These are phyloP conservation scores for Stenocarpella maydis DNA, from an alignment of 2,329 filamentous ascomycete genomes.

Conservation along the genomic window DNA sequence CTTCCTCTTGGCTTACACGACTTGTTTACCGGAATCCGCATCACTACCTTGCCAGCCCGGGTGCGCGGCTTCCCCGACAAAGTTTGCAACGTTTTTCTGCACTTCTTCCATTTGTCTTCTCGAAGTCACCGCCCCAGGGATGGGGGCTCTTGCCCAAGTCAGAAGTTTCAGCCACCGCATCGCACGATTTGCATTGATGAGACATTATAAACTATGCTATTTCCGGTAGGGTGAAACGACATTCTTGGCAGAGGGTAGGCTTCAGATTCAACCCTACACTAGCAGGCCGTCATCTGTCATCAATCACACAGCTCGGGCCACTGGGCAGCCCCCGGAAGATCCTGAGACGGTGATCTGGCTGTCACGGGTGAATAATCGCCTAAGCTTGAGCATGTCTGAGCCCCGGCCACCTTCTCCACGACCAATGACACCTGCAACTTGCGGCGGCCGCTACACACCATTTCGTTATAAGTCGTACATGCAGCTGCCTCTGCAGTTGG, in stretches of 20 bases:
- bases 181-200: constrained; percentile 29
- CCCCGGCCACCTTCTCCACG: constrained; percentile 1
- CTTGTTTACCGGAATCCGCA: not conserved
- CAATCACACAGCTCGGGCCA: constrained; percentile 13
- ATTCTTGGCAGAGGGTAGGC: constrained; percentile 7
- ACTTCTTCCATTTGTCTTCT: constrained; percentile 20
- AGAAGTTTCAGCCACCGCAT: constrained; percentile 32
- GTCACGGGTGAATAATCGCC: constrained; percentile 18
- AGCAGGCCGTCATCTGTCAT: not conserved
- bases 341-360: constrained; percentile 23
- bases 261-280: not conserved
- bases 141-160: constrained; percentile 3
- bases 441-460: not conserved
- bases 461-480: constrained; percentile 8
- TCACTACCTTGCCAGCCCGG: not conserved
- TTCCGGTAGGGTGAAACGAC: constrained; percentile 31
- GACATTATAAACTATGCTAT: constrained; percentile 26
- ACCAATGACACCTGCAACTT: not conserved
- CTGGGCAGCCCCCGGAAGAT: constrained; percentile 10
- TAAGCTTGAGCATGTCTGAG: constrained; percentile 21
- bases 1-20: constrained; percentile 5
- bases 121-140: constrained; percentile 15
- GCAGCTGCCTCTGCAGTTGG: constrained; percentile 23
- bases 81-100: constrained; percentile 11
- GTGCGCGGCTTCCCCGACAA: constrained; percentile 16